Evolutionary conservation across 2,329 filamentous ascomycete species (phyloP).

Genomic region (Aureobasidium sp.): DNA sequence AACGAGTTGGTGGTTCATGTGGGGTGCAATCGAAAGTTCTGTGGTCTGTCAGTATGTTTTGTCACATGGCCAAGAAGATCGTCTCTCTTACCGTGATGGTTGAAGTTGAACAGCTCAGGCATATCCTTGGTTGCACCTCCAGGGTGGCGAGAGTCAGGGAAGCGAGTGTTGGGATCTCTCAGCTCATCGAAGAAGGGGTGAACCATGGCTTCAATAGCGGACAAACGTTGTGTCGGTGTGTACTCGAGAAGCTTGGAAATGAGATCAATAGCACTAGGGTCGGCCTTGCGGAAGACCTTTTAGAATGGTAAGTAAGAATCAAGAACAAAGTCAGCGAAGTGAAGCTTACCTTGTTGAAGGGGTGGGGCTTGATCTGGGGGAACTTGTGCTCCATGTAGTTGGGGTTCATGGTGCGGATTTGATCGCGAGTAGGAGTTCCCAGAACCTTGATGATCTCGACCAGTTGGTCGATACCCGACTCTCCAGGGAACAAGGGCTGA

Average conservation of each 20-base stretch:
- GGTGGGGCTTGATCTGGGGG: slow-evolving; percentile 98
- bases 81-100: slow-evolving; percentile 68
- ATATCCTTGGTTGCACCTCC: slow-evolving; percentile 74
- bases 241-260: slow-evolving; percentile 94
- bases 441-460: slow-evolving; percentile 99
- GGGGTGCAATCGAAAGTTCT: slow-evolving; percentile 95
- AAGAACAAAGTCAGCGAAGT: not conserved
- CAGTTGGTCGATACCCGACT: slow-evolving; percentile 96
- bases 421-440: slow-evolving; percentile 91
- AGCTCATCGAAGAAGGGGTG: slow-evolving; percentile 98
- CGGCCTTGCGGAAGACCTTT: slow-evolving; percentile 91
- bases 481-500: slow-evolving; percentile 93
- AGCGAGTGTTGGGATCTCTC: slow-evolving; percentile 78
- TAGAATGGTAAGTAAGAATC: not conserved
- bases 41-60: slow-evolving; percentile 16
- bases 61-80: slow-evolving; percentile 12
- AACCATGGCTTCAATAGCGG: slow-evolving; percentile 92
- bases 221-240: slow-evolving; percentile 89
- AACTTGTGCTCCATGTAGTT: slow-evolving; percentile 99
- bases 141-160: slow-evolving; percentile 90
- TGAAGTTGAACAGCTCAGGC: slow-evolving; percentile 86
- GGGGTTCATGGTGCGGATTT: slow-evolving; percentile 99
- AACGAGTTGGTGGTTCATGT: slow-evolving; percentile 81
- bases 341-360: slow-evolving; percentile 74
- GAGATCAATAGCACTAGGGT: slow-evolving; percentile 84